These are phyloP conservation scores for Vigna unguiculata DNA, from an alignment of 306 rosid species.

Conservation along the genomic window DNA sequence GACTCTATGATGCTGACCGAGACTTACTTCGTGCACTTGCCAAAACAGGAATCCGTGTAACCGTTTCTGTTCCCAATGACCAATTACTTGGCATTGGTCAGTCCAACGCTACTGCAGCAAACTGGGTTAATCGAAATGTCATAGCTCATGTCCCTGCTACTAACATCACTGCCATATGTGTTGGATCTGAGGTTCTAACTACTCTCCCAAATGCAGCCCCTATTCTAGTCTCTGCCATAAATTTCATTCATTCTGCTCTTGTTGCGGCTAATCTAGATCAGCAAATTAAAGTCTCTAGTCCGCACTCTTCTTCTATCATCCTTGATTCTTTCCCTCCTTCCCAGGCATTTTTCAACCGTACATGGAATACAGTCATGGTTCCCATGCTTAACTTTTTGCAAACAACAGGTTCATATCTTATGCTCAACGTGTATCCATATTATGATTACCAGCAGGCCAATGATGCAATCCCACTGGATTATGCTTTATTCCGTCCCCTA, in stretches of 20 bases:
- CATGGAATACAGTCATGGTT: conserved; percentile 90
- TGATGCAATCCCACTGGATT: conserved; percentile 89
- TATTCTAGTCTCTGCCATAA: conserved; percentile 82
- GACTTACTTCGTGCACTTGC: conserved; percentile 87
- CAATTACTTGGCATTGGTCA: conserved; percentile 93
- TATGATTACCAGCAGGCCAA: conserved; percentile 87
- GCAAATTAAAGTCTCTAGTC: conserved; percentile 84
- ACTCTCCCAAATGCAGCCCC: conserved; percentile 90
- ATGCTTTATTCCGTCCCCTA: conserved; percentile 91
- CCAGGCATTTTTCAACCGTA: conserved; percentile 89
- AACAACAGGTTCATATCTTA: conserved; percentile 79
- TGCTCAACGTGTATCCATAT: conserved; percentile 95
- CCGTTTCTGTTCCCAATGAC: conserved; percentile 85
- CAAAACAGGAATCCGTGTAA: conserved; percentile 79
- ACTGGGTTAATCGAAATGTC: conserved; percentile 89
- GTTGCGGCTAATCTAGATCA: conserved; percentile 83
- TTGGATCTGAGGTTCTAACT: conserved; percentile 88
- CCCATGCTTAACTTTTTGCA: conserved; percentile 85
- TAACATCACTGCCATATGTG: conserved; percentile 84
- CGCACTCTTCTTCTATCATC: conserved; percentile 84
- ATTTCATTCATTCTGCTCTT: conserved; percentile 91
- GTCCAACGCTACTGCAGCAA: conserved; percentile 96
- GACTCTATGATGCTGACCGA: conserved; percentile 82
- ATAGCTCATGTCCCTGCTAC: conserved; percentile 90
- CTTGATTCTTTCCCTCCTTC: conserved; percentile 98